Conservation (phyloP, 2,329 filamentous ascomycete genomes). For the Teratosphaeria zuluensis region DNA sequence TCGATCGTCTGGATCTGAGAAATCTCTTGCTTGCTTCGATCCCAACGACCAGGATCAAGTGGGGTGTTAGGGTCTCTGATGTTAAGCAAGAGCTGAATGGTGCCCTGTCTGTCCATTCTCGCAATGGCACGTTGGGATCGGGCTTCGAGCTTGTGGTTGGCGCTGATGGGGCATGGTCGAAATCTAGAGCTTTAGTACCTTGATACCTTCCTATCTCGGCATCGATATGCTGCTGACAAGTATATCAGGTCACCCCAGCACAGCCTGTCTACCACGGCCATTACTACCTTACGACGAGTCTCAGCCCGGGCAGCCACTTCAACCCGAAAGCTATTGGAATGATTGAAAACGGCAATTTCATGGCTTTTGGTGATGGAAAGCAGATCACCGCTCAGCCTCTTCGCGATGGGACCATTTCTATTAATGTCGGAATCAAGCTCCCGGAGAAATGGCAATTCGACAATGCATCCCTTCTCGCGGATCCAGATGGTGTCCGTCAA, state of each 20-base stretch:
- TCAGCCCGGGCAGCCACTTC: slow-evolving; percentile 19
- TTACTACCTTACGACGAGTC: slow-evolving; percentile 22
- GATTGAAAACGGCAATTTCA: slow-evolving; percentile 21
- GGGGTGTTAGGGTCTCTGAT: slow-evolving; percentile 20
- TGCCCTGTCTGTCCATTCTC: slow-evolving; percentile 18
- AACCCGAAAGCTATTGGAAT: slow-evolving; percentile 18
- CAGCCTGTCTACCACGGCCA: slow-evolving; percentile 27
- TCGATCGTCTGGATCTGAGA: slow-evolving; percentile 30
- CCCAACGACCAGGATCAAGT: slow-evolving; percentile 24
- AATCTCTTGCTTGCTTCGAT: slow-evolving; percentile 29
- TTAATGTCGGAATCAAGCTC: slow-evolving; percentile 4
- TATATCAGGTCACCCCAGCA: slow-evolving; percentile 23
- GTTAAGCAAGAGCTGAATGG: slow-evolving; percentile 12
- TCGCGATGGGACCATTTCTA: slow-evolving; percentile 13
- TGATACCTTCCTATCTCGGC: too few species aligned
- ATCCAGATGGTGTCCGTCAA: slow-evolving; percentile 28
- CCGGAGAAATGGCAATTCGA: slow-evolving; percentile 12
- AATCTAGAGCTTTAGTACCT: slow-evolving; percentile 23
- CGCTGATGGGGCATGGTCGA: slow-evolving; percentile 41
- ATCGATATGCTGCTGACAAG: not conserved
- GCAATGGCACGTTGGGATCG: slow-evolving; percentile 21
- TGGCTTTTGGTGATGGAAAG: slow-evolving; percentile 13
- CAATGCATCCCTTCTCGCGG: slow-evolving; percentile 16
- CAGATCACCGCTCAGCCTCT: slow-evolving; percentile 12
- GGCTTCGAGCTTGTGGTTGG: slow-evolving; percentile 40